Evolutionary conservation across 306 rosid genomes (phyloP), one percentile per base, ranked within the genome.

Genomic region (Dicorynia guianensis): DNA sequence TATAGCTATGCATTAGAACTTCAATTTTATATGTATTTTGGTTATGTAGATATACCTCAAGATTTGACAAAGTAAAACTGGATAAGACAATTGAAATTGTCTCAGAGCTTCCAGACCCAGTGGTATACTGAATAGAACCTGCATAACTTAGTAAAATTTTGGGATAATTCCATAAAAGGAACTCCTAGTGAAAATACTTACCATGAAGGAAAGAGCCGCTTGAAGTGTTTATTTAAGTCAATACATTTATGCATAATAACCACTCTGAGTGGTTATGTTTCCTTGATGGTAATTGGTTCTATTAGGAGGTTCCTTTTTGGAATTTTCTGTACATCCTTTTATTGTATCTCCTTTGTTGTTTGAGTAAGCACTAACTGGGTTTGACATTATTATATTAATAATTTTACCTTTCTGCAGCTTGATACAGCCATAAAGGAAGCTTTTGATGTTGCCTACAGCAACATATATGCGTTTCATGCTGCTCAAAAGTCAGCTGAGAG

Each of bases 401-500:
- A 63, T 19, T 75, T 84, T 69, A 52, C 30, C 6, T 76, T 63
- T 71, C 61, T 83, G 77, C 91, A 95, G 99, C 93, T 95, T 82
- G 96, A 92, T 77, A 71, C 87, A 60, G 48, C 80, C 69, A 3
- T 90, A 48, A 83, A 64, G 86, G 97, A 92, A 85, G 99, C 99
- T 46, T 95, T 95, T 63, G 99, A 95, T 34, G 86, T 90, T 25
- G 97, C 97, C 49, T 92, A 90, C 76, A 86, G 90, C 85, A 95
- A 95, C 69, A 95, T 95, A 74, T 87, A 86, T 78, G 99, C 99
- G 17, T 92, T 95, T 82, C 99, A 92, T 87, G 86, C 84, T 75
- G 91, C 92, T 76, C 99, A 95, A 84, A 92, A 90, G 85, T 86
- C 93, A 34, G 82, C 79, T 33, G 96, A 90, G 73, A 86, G 46